Evolutionary conservation across 306 rosid species (phyloP).

Genomic region (Quercus glauca): DNA sequence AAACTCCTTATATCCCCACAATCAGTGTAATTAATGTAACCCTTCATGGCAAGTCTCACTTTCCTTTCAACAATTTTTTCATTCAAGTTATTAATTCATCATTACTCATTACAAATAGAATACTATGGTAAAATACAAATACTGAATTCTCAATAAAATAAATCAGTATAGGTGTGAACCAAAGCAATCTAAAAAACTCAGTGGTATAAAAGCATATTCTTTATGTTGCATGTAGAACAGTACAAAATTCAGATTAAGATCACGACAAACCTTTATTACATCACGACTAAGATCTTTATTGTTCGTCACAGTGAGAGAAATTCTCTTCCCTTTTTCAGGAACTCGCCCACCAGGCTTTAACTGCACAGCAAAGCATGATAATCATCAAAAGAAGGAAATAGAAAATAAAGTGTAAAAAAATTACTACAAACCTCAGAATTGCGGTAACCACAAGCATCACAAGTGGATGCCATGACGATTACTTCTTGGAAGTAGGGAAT

Average conservation of each 20-base stretch:
- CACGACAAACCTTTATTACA: slow-evolving; percentile 74
- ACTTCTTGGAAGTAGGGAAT: slow-evolving; percentile 98
- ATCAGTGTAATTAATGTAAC: not conserved
- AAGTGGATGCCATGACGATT: slow-evolving; percentile 96
- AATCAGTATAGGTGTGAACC: not conserved
- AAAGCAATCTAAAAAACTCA: not conserved
- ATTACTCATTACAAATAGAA: not conserved
- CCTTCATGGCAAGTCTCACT: not conserved
- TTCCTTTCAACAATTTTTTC: not conserved
- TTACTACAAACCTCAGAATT: slow-evolving; percentile 79
- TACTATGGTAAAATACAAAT: not conserved
- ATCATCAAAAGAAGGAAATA: slow-evolving; percentile 17
- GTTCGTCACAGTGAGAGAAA: slow-evolving; percentile 57
- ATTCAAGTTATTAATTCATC: not conserved
- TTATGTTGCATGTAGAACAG: not conserved
- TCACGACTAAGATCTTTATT: slow-evolving; percentile 81
- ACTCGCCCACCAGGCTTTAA: slow-evolving; percentile 89
- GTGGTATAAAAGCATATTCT: not conserved
- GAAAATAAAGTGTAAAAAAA: slow-evolving; percentile 14
- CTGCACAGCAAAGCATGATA: slow-evolving; percentile 46
- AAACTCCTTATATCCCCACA: not conserved
- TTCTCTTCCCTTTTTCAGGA: slow-evolving; percentile 83
- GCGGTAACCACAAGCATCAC: slow-evolving; percentile 93
- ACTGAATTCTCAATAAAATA: not conserved
- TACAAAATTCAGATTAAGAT: not conserved